Base-by-base conservation (phyloP, 2,329 filamentous ascomycete species). In the Clarireedia monteithiana region DNA sequence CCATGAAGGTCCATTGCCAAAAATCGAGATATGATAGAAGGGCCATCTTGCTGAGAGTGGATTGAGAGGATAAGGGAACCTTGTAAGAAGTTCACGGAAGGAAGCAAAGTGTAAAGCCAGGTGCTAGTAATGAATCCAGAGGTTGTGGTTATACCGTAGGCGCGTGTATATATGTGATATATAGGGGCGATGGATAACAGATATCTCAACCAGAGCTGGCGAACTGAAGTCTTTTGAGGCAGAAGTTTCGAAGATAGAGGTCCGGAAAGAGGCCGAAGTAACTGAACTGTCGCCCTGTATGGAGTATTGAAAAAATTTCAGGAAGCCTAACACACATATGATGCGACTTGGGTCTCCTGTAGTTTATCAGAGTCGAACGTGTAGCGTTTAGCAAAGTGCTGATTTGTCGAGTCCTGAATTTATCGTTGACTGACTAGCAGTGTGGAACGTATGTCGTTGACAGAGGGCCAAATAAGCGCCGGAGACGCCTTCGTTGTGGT, bases 1-100 rank as follows among this genome's bases (percentile, higher is more conserved):
- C 48, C 55, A 63, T 55, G 42, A 64, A 66, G 15, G 50, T 38
- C 62, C 60, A 63, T n/a, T 59, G 53, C 63, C 62, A 65, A 60
- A 55, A 57, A 56, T 62, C 55, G 56, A 49, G 26, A 52, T 24
- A 20, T 20, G 48, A 40, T n/a, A 39, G 20, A 26, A 20, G 23
- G 38, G 34, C 44, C 27, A 54, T 42, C 23, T 46, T 36, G 27
- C 27, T 45, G 36, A 20, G 27, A 30, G 45, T 42, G 23, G 39
- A 51, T 27, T 48, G 46, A 46, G 34, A 38, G 47, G 49, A 47
- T 39, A n/a, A 55, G 52, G 38, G 27, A 20, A 30, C 40, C 27
- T n/a, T 3, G 6, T 6, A 42, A 12, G 10, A 42, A 17, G 10
- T 12, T 12, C 30, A 34, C 10, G 30, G 30, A 34, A 14, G 9